A percentile compares a stretch with the other conserved stretches of the same genome.
Evolutionary conservation across 768 basidiomycete species (phyloP).

Genomic region (Xanthoconium purpureum): DNA sequence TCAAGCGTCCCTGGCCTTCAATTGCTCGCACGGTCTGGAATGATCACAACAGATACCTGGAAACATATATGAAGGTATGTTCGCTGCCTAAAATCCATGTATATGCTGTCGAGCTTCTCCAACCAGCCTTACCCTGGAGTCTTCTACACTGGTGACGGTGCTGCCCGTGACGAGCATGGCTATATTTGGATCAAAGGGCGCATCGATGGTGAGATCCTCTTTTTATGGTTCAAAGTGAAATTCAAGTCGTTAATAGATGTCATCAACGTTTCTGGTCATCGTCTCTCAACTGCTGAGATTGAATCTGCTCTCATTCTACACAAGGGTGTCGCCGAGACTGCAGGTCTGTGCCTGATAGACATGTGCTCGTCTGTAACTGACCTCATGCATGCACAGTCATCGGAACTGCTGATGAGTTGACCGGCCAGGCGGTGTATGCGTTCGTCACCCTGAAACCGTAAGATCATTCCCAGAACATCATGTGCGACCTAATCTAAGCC

Average conservation of each 20-base stretch:
- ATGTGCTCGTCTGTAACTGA: slow-evolving; percentile 5
- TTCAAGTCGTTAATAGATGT: slow-evolving; percentile 56
- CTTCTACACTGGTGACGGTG: slow-evolving; percentile 98
- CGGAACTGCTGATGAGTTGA: slow-evolving; percentile 81
- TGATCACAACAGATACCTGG: slow-evolving; percentile 85
- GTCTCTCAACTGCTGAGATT: slow-evolving; percentile 95
- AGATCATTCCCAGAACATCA: slow-evolving; percentile 27
- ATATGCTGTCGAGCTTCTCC: slow-evolving; percentile 34
- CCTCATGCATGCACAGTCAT: slow-evolving; percentile 53
- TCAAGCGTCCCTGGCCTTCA: slow-evolving; percentile 90
- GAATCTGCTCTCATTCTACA: slow-evolving; percentile 95
- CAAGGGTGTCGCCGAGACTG: slow-evolving; percentile 94
- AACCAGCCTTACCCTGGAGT: slow-evolving; percentile 75
- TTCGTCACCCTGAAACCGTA: slow-evolving; percentile 95
- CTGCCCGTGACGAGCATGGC: slow-evolving; percentile 88
- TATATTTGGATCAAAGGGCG: slow-evolving; percentile 99
- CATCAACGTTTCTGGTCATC: slow-evolving; percentile 97
- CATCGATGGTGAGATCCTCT: slow-evolving; percentile 68
- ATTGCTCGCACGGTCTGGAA: slow-evolving; percentile 90
- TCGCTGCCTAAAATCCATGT: slow-evolving; percentile 23
- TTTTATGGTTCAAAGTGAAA: neutral
- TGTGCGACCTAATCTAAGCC: neutral
- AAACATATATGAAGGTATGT: slow-evolving; percentile 66
- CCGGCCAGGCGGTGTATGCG: slow-evolving; percentile 90
- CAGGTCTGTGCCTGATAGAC: slow-evolving; percentile 40